Percentiles rank a stretch among this genome's conserved stretches.
These are phyloP conservation scores for Dentiscutata heterogama DNA, from an alignment of 371 early-diverging fungal species.

Conservation along the genomic window DNA sequence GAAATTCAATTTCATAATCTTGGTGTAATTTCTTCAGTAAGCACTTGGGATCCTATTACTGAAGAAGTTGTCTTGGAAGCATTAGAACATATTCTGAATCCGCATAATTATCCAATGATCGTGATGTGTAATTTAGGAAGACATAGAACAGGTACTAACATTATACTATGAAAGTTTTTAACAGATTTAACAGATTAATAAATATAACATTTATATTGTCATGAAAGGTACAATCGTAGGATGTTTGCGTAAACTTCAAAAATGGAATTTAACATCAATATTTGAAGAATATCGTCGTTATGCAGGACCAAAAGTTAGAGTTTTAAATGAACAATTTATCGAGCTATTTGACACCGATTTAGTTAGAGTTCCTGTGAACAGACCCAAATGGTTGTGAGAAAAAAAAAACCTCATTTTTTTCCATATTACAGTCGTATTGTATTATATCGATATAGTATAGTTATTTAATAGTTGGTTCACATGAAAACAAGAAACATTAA, in stretches of 20 bases:
- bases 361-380: slow-evolving; percentile 81
- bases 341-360: slow-evolving; percentile 97
- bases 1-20: slow-evolving; percentile 89
- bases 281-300: slow-evolving; percentile 97
- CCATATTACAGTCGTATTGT: not conserved
- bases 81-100: slow-evolving; percentile 87
- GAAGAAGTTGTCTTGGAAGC: slow-evolving; percentile 96
- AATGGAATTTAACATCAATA: slow-evolving; percentile 97
- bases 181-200: slow-evolving; percentile 5
- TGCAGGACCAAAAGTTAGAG: slow-evolving; percentile 95
- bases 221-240: slow-evolving; percentile 94
- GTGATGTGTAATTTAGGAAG: slow-evolving; percentile 98
- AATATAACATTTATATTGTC: not conserved
- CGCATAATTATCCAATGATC: slow-evolving; percentile 93
- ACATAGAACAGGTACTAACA: slow-evolving; percentile 88
- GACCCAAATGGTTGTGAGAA: slow-evolving; percentile 83
- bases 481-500: not conserved
- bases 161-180: not conserved
- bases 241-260: slow-evolving; percentile 95
- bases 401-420: not conserved
- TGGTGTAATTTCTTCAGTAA: slow-evolving; percentile 73
- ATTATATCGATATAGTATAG: no score
- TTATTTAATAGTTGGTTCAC: not conserved
- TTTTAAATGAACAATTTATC: slow-evolving; percentile 94
- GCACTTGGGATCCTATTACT: slow-evolving; percentile 96